Evolutionary conservation across 2,329 filamentous ascomycete genomes (phyloP).

Genomic region (Fusarium brevicatenulatum): DNA sequence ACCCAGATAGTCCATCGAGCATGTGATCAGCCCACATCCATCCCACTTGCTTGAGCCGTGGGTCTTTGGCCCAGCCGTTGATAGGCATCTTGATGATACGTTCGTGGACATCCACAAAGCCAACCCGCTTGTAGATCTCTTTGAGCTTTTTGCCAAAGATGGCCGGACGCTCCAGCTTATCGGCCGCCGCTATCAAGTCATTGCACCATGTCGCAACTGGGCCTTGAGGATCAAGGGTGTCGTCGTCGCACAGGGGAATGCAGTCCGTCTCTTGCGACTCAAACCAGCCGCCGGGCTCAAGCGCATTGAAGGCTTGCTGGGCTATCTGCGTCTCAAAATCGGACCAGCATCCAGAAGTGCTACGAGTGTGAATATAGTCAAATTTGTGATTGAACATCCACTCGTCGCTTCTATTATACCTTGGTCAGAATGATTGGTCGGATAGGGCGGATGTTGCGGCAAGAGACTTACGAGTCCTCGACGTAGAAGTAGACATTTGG

Average conservation of each 20-base stretch:
- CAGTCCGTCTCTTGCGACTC: slow-evolving; percentile 61
- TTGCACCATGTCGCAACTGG: slow-evolving; percentile 52
- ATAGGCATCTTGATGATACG: slow-evolving; percentile 61
- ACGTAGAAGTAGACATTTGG: slow-evolving; percentile 78
- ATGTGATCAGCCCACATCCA: slow-evolving; percentile 55
- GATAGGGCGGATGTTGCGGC: no score
- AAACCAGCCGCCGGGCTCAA: slow-evolving; percentile 63
- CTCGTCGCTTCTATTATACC: slow-evolving; percentile 50
- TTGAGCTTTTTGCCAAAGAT: slow-evolving; percentile 48
- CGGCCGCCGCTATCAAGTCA: slow-evolving; percentile 52
- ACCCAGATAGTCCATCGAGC: slow-evolving; percentile 48
- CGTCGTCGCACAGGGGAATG: slow-evolving; percentile 55
- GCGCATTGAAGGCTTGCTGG: slow-evolving; percentile 56
- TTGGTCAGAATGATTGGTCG: background rate
- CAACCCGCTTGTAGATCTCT: slow-evolving; percentile 55
- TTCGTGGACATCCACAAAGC: slow-evolving; percentile 65
- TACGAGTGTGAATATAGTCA: slow-evolving; percentile 63
- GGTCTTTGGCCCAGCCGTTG: slow-evolving; percentile 61
- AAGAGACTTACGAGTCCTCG: slow-evolving; percentile 63
- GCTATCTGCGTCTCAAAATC: slow-evolving; percentile 60
- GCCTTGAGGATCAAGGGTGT: slow-evolving; percentile 50
- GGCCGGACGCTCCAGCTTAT: slow-evolving; percentile 51
- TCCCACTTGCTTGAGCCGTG: slow-evolving; percentile 53
- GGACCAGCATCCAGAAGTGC: slow-evolving; percentile 59
- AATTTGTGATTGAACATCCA: slow-evolving; percentile 63